Evolutionary conservation across 306 rosid genomes (phyloP).

Genomic region (Fragaria iinumae): DNA sequence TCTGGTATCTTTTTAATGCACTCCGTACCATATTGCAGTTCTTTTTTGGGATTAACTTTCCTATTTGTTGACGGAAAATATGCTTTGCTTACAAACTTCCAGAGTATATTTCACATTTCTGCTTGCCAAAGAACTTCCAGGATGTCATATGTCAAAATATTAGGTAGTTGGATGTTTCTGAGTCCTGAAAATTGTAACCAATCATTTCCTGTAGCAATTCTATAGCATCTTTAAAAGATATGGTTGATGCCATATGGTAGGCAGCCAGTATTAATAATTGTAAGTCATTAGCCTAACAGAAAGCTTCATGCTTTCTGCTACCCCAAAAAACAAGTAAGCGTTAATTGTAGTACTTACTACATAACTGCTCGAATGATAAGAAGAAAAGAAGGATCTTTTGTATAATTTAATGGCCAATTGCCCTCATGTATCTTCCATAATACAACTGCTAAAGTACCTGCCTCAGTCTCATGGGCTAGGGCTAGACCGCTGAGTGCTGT

Average conservation of each 20-base stretch:
- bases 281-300: background rate
- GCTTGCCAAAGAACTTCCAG: background rate
- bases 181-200: background rate
- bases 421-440: background rate
- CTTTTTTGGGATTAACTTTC: background rate
- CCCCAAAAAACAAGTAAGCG: background rate
- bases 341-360: background rate
- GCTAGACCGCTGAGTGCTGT: background rate
- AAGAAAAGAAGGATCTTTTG: background rate
- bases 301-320: background rate
- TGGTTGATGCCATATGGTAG: conserved; percentile 1
- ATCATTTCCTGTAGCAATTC: background rate
- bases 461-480: background rate
- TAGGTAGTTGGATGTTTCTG: background rate
- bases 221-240: background rate
- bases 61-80: background rate
- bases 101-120: background rate
- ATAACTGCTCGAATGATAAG: background rate
- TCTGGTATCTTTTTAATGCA: background rate
- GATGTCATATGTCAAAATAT: background rate
- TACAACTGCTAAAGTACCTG: background rate
- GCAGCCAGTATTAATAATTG: background rate
- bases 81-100: background rate
- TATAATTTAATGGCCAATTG: background rate
- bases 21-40: background rate